These are phyloP conservation scores for Conoideocrella luteorostrata DNA, from an alignment of 2,329 filamentous ascomycete species.

Conservation along the genomic window DNA sequence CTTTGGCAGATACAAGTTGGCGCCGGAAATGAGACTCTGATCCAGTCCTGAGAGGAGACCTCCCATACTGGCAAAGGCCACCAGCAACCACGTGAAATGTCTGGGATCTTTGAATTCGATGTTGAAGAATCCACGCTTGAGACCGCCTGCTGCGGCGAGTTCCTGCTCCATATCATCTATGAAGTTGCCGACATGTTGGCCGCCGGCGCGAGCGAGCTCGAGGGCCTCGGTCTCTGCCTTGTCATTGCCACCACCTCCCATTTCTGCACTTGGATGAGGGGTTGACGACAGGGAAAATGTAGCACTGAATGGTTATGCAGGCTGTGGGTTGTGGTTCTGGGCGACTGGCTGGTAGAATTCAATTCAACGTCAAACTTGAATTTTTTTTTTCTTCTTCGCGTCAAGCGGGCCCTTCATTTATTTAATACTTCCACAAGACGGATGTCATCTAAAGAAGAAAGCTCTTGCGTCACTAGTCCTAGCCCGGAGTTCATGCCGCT, in stretches of 20 bases:
- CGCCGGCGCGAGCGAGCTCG: slow-evolving; percentile 28
- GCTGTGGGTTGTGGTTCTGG: neutral
- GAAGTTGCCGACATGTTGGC: slow-evolving; percentile 29
- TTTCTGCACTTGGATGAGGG: neutral
- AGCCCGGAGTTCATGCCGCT: neutral
- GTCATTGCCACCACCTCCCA: slow-evolving; percentile 13
- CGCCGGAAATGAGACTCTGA: slow-evolving; percentile 66
- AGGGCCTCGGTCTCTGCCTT: slow-evolving; percentile 28
- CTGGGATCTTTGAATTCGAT: slow-evolving; percentile 56
- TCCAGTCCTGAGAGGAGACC: slow-evolving; percentile 67
- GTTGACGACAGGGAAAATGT: neutral
- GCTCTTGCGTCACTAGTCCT: neutral
- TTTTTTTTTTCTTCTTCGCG: too few species aligned
- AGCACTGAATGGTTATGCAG: too few species aligned
- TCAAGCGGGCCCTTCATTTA: neutral
- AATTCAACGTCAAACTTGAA: too few species aligned
- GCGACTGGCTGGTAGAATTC: too few species aligned
- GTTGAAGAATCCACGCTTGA: slow-evolving; percentile 40
- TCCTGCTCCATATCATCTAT: slow-evolving; percentile 36
- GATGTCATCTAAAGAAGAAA: neutral
- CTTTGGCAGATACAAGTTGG: slow-evolving; percentile 58
- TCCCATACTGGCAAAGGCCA: slow-evolving; percentile 69
- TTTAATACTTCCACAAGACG: neutral
- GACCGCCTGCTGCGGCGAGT: slow-evolving; percentile 26
- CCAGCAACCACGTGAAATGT: slow-evolving; percentile 60